A percentile compares a stretch with the other conserved stretches of the same genome.
phyloP scores from a whole-genome alignment of 2,329 filamentous ascomycete species.

The Fusarium solani-melongenae region DNA sequence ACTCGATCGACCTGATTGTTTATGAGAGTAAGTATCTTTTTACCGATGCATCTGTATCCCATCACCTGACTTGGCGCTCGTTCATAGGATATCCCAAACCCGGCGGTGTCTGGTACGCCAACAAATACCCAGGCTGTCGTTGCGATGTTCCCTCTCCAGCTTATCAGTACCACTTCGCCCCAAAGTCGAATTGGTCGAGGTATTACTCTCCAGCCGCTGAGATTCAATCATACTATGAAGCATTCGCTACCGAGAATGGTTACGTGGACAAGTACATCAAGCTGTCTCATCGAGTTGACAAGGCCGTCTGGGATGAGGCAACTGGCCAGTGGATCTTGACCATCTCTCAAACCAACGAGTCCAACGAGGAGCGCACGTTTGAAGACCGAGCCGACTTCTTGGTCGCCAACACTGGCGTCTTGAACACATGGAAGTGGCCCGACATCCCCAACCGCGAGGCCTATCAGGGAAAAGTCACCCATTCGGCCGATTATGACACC shows the following conservation, averaged over 20 bases:
- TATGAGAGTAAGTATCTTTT: slow-evolving; percentile 8
- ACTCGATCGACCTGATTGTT: slow-evolving; percentile 11
- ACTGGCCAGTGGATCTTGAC: slow-evolving; percentile 17
- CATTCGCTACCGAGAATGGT: slow-evolving; percentile 47
- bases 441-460: slow-evolving; percentile 55
- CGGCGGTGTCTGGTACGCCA: slow-evolving; percentile 51
- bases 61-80: neutral
- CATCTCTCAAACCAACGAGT: neutral
- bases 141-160: slow-evolving; percentile 53
- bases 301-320: slow-evolving; percentile 40
- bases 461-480: slow-evolving; percentile 60
- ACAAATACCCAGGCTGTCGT: slow-evolving; percentile 48
- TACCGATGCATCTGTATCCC: too few species aligned
- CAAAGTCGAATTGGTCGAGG: slow-evolving; percentile 57
- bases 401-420: slow-evolving; percentile 60
- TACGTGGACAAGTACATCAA: slow-evolving; percentile 44
- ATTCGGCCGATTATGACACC: slow-evolving; percentile 63
- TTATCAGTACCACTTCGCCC: slow-evolving; percentile 58
- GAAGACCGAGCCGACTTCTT: slow-evolving; percentile 60
- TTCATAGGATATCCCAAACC: slow-evolving; percentile 13
- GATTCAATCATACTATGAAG: slow-evolving; percentile 51
- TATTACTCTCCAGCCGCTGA: slow-evolving; percentile 53
- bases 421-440: slow-evolving; percentile 65
- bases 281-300: slow-evolving; percentile 35
- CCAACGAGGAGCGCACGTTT: slow-evolving; percentile 39